Conservation (phyloP, 768 basidiomycete genomes). For the Podaxis sp. region DNA sequence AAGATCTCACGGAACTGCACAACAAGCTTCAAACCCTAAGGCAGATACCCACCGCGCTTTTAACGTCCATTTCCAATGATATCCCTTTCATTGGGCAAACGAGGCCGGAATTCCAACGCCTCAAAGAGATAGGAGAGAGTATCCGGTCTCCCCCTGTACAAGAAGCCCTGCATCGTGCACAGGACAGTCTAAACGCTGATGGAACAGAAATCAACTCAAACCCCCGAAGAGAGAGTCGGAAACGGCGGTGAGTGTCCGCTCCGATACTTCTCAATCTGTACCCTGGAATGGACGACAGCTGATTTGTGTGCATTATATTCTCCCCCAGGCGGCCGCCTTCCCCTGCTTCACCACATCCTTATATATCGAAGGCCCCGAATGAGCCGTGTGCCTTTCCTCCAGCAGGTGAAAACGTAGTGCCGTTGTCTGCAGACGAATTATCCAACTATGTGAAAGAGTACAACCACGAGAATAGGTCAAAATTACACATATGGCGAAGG, state of each 20-base stretch:
- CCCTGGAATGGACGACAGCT: slow-evolving; percentile 10
- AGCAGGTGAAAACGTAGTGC: slow-evolving; percentile 33
- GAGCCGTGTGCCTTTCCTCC: slow-evolving; percentile 33
- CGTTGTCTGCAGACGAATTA: slow-evolving; percentile 47
- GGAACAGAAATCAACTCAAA: slow-evolving; percentile 45
- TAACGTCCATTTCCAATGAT: slow-evolving; percentile 31
- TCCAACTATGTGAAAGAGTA: slow-evolving; percentile 56
- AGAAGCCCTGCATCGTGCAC: slow-evolving; percentile 54
- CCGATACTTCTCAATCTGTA: slow-evolving; percentile 15
- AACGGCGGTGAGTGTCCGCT: slow-evolving; percentile 49
- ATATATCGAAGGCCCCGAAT: slow-evolving; percentile 39
- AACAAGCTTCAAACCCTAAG: slow-evolving; percentile 44
- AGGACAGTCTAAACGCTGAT: slow-evolving; percentile 55
- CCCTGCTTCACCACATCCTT: slow-evolving; percentile 63
- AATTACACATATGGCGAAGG: slow-evolving; percentile 56
- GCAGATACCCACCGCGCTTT: slow-evolving; percentile 44
- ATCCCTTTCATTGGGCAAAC: slow-evolving; percentile 25
- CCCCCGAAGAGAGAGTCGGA: slow-evolving; percentile 50
- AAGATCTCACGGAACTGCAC: slow-evolving; percentile 46
- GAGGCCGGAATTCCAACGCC: slow-evolving; percentile 42
- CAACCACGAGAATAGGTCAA: slow-evolving; percentile 45
- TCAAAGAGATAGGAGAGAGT: slow-evolving; percentile 47
- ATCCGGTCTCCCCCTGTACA: slow-evolving; percentile 55
- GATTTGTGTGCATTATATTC: neutral
- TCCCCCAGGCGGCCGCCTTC: slow-evolving; percentile 45